phyloP scores from a whole-genome alignment of 257 asterid genomes.

The Solanum habrochaites region DNA sequence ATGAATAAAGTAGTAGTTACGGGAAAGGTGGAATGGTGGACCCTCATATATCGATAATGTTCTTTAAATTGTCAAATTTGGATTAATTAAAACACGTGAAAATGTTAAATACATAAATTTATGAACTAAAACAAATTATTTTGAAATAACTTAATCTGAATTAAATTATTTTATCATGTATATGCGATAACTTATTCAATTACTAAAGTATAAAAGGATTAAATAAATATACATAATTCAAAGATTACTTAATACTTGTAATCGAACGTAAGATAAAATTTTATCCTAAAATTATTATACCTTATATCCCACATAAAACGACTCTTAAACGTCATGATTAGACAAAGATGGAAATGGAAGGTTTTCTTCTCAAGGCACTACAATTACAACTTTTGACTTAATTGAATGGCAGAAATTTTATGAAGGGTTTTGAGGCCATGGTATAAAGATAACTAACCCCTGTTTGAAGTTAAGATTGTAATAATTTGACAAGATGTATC shows the following conservation, averaged over 20 bases:
- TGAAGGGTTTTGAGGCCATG: neutral
- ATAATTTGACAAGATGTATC: slow-evolving; percentile 27
- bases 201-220: no score
- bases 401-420: neutral
- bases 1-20: no score
- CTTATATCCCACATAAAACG: no score
- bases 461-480: slow-evolving; percentile 15
- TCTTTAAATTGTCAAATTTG: slow-evolving; percentile 11
- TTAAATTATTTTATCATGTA: no score
- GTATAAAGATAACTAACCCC: slow-evolving; percentile 4
- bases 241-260: no score
- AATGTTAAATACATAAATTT: slow-evolving; percentile 15
- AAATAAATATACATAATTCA: no score
- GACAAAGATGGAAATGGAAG: slow-evolving; percentile 3
- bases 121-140: neutral
- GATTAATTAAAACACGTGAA: slow-evolving; percentile 3
- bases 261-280: fast-evolving
- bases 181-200: neutral
- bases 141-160: no score
- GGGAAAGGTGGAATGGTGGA: neutral
- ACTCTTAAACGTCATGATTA: slow-evolving; percentile 6
- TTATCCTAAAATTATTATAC: no score
- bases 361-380: neutral
- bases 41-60: neutral
- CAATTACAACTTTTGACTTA: slow-evolving; percentile 19